These are phyloP conservation scores for Lycium ferocissimum DNA, from an alignment of 257 asterid genomes.

Conservation along the genomic window DNA sequence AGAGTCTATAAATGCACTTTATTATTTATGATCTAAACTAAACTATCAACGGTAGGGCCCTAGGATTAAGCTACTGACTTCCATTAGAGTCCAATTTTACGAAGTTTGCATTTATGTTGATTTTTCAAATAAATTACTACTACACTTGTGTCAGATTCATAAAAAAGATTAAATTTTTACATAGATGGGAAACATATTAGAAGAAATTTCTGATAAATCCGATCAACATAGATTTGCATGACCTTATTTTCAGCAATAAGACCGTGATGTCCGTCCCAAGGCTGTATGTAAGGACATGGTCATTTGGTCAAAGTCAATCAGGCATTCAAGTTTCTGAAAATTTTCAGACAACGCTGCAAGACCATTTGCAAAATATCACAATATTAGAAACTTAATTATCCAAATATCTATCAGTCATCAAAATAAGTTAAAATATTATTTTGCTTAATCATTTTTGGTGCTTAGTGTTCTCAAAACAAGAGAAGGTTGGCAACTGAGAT, in stretches of 20 bases:
- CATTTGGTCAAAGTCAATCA: neutral
- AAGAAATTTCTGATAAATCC: neutral
- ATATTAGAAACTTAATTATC: neutral
- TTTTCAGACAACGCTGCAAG: neutral
- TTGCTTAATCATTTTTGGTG: neutral
- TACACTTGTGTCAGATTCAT: neutral
- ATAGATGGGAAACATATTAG: neutral
- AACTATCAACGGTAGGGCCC: neutral
- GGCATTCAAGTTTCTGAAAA: slow-evolving; percentile 4
- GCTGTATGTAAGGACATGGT: neutral
- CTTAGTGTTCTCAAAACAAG: slow-evolving; percentile 21
- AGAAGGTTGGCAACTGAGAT: neutral
- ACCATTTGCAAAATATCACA: neutral
- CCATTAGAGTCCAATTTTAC: neutral
- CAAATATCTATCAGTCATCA: neutral
- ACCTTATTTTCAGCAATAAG: neutral
- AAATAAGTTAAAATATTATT: neutral
- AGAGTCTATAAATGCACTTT: neutral
- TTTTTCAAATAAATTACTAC: neutral
- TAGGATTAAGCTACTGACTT: neutral
- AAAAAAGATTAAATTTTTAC: neutral
- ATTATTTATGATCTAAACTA: neutral
- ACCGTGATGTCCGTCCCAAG: too few species aligned
- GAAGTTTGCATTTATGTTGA: neutral
- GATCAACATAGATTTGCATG: neutral